Percentiles rank a stretch among this genome's conserved stretches.
Conservation (phyloP, 1,284 basidiomycete genomes). For the Xerocomus nothofagi region DNA sequence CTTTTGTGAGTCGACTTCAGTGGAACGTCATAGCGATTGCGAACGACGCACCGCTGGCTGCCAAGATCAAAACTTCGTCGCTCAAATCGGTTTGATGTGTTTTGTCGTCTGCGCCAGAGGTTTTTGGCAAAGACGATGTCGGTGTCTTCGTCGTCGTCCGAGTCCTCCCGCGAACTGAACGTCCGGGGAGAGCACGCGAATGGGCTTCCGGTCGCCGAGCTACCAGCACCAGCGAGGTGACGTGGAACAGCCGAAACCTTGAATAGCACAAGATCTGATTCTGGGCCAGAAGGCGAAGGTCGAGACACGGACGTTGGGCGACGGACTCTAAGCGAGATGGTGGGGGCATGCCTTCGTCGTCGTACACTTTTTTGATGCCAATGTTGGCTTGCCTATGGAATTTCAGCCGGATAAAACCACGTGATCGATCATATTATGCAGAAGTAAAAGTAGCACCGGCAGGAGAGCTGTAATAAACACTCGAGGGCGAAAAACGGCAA, state of each 20-base stretch:
- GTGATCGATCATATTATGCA: too few species aligned
- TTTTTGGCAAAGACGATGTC: constrained; percentile 29
- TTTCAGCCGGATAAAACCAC: too few species aligned
- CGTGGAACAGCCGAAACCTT: constrained; percentile 60
- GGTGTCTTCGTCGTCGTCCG: constrained; percentile 28
- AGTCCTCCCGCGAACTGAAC: constrained; percentile 41
- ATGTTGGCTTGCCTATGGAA: too few species aligned
- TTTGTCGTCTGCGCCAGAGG: constrained; percentile 24
- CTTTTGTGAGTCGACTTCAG: constrained; percentile 28
- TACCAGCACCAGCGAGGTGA: constrained; percentile 38
- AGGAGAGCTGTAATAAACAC: too few species aligned
- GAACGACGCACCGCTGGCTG: constrained; percentile 70
- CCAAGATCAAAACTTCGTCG: constrained; percentile 64
- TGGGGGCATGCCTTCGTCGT: constrained; percentile 31
- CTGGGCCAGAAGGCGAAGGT: constrained; percentile 55
- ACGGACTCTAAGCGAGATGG: constrained; percentile 74
- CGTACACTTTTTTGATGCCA: too few species aligned
- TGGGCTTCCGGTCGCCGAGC: constrained; percentile 54
- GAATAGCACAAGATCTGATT: constrained; percentile 57
- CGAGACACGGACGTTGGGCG: constrained; percentile 65
- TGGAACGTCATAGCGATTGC: neutral
- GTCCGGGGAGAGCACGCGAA: constrained; percentile 48
- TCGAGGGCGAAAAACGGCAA: too few species aligned
- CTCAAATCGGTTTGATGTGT: constrained; percentile 49
- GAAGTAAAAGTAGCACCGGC: too few species aligned